phyloP scores from a whole-genome alignment of 495 filamentous ascomycete genomes.

The Penicillium angulare region DNA sequence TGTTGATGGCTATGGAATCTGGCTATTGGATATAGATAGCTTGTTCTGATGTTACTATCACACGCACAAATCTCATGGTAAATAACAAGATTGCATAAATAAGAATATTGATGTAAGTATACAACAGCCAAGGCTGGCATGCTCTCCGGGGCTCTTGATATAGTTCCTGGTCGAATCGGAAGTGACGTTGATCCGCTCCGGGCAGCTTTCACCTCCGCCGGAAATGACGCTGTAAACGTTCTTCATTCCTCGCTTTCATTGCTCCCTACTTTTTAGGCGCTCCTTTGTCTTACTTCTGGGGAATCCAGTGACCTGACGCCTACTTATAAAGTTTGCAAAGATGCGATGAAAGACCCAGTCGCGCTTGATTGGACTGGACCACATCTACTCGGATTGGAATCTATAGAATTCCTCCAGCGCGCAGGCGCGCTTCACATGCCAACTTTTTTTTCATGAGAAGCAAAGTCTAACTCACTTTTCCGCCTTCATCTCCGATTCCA shows the following conservation, averaged over 20 bases:
- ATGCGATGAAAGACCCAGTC: slow-evolving; percentile 27
- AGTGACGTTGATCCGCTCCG: slow-evolving; percentile 14
- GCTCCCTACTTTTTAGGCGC: not conserved
- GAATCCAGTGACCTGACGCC: not conserved
- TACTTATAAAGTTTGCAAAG: too few species aligned
- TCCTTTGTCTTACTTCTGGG: not conserved
- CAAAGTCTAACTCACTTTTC: not conserved
- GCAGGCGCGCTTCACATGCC: slow-evolving; percentile 15
- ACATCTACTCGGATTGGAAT: slow-evolving; percentile 13
- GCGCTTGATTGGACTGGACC: slow-evolving; percentile 20
- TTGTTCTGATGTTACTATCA: too few species aligned
- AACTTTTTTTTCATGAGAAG: not conserved
- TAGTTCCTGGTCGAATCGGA: slow-evolving; percentile 3
- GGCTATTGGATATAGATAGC: too few species aligned
- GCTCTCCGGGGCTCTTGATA: too few species aligned
- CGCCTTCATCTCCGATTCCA: not conserved
- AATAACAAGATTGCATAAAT: too few species aligned
- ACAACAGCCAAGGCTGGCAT: too few species aligned
- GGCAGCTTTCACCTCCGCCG: slow-evolving; percentile 4
- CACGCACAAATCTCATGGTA: too few species aligned
- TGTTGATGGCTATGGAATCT: too few species aligned
- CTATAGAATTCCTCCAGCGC: slow-evolving; percentile 7
- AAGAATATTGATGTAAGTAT: too few species aligned
- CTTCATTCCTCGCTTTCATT: not conserved
- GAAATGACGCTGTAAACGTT: not conserved